Percentiles rank a stretch among this genome's conserved stretches.
Conservation (phyloP, 2,329 filamentous ascomycete species). For the Harringtonia aguacate region DNA sequence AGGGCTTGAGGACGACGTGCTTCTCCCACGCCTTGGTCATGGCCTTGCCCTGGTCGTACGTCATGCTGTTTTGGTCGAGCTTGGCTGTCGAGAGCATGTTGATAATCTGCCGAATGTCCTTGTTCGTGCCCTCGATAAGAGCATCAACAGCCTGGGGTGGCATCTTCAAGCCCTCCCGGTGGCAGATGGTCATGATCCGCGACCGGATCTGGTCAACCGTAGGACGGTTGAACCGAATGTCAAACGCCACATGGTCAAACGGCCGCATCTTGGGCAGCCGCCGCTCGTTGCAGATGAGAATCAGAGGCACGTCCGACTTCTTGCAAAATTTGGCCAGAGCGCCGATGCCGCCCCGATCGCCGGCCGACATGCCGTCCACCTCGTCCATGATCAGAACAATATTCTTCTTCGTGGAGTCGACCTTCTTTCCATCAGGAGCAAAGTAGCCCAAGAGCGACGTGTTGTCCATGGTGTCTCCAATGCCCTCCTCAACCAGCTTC, state of each 20-base stretch:
- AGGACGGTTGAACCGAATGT: slow-evolving; percentile 79
- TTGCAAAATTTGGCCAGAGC: slow-evolving; percentile 90
- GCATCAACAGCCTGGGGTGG: slow-evolving; percentile 77
- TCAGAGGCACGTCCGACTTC: slow-evolving; percentile 89
- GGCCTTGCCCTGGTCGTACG: slow-evolving; percentile 75
- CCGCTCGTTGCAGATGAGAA: slow-evolving; percentile 96
- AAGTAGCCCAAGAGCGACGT: slow-evolving; percentile 90
- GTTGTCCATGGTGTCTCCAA: slow-evolving; percentile 88
- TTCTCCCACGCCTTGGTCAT: slow-evolving; percentile 99
- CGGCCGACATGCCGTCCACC: slow-evolving; percentile 96
- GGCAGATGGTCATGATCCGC: slow-evolving; percentile 90
- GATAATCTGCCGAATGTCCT: slow-evolving; percentile 94
- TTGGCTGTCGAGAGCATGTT: slow-evolving; percentile 97
- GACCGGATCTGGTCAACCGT: slow-evolving; percentile 86
- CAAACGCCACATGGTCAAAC: slow-evolving; percentile 77
- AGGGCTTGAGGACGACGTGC: slow-evolving; percentile 90
- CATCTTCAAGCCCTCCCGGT: slow-evolving; percentile 80
- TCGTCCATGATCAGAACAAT: slow-evolving; percentile 97
- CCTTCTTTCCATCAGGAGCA: slow-evolving; percentile 67
- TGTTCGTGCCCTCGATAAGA: slow-evolving; percentile 87
- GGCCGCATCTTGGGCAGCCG: slow-evolving; percentile 95
- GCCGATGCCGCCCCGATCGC: slow-evolving; percentile 90
- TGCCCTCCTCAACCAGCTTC: slow-evolving; percentile 78
- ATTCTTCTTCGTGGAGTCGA: slow-evolving; percentile 78
- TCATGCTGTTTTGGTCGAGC: slow-evolving; percentile 69